Base-by-base conservation (phyloP, 2,329 filamentous ascomycete genomes). In the Xylariaceae sp. region DNA sequence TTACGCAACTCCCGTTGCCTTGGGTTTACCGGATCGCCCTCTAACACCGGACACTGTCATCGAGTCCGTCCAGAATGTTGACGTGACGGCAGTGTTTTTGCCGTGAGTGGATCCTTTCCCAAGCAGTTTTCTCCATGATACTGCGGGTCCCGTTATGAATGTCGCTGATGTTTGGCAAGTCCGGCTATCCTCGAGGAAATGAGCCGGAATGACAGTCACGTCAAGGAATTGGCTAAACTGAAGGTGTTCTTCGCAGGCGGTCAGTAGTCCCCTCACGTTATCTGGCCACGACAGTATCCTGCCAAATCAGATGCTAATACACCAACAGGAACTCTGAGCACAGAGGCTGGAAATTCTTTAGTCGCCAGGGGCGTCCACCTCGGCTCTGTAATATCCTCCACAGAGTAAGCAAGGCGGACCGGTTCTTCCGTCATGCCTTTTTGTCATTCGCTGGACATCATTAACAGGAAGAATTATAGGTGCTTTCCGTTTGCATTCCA, bases 171-270 rank as follows among this genome's bases (percentile, higher is more conserved):
- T 6, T 32, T 19, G 6, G 1, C 2, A 32, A 30, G 6, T 8
- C 75, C 75, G 0, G 68, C 71, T 0, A 66, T 77, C 12, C 51
- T 79, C 1, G 75, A 76, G 45, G 74, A 77, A 1, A 67, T 79
- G 62, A 71, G 69, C 47, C 63, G 71, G 32, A 65, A 57, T 8
- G 62, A 69, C 0, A 62, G 70, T 1, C 62, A 68, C 2, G 55
- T 72, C 2, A 59, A 64, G 3, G 50, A 61, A 0, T 60, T 79
- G 4, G 53, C 53, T 7, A 71, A 68, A 42, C 50, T 77, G 1
- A 63, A 70, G 0, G 68, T 75, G 0, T 53, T 44, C 3, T 73
- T 72, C 55, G 72, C 69, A 9, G 74, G 74, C 42, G 74, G 74
- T 71, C 39, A 53, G 68, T 63, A 43, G 26, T 19, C 19, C n/a